Conservation (phyloP, 495 filamentous ascomycete species). For the Collariella sp. region DNA sequence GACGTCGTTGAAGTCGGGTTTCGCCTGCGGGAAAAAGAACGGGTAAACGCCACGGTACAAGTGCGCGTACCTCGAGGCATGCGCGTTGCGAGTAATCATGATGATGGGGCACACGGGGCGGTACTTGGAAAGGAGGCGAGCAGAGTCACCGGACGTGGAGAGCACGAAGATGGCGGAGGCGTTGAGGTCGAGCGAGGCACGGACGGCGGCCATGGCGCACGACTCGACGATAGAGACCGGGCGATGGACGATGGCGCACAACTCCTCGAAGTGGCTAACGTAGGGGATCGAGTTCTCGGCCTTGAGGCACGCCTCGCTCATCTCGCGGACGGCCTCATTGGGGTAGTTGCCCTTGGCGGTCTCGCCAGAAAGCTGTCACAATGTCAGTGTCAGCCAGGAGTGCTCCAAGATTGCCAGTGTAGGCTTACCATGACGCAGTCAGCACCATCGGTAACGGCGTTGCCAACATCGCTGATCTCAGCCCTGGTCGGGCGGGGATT, state of each 20-base stretch:
- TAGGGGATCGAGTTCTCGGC: slow-evolving; percentile 96
- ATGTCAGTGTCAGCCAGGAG: background rate
- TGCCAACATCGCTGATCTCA: slow-evolving; percentile 96
- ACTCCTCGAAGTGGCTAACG: slow-evolving; percentile 91
- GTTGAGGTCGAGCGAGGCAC: slow-evolving; percentile 87
- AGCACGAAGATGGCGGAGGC: slow-evolving; percentile 91
- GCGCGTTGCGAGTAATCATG: slow-evolving; percentile 87
- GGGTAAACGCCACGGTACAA: slow-evolving; percentile 97
- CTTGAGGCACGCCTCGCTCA: slow-evolving; percentile 93
- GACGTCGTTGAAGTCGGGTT: slow-evolving; percentile 81
- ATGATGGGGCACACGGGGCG: slow-evolving; percentile 96
- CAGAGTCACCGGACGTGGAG: slow-evolving; percentile 84
- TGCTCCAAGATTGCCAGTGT: too few species aligned
- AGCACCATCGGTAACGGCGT: slow-evolving; percentile 92
- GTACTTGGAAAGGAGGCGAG: slow-evolving; percentile 94
- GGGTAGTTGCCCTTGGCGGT: slow-evolving; percentile 97
- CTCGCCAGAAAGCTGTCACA: slow-evolving; percentile 67
- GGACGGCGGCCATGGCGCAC: slow-evolving; percentile 91
- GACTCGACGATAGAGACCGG: slow-evolving; percentile 83
- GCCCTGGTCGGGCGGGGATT: slow-evolving; percentile 96
- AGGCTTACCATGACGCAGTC: slow-evolving; percentile 94
- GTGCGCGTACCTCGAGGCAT: slow-evolving; percentile 82
- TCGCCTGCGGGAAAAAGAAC: slow-evolving; percentile 83
- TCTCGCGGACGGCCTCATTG: slow-evolving; percentile 84
- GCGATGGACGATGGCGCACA: slow-evolving; percentile 69